Base-by-base conservation (phyloP, 495 filamentous ascomycete genomes). In the Neurospora sp. region DNA sequence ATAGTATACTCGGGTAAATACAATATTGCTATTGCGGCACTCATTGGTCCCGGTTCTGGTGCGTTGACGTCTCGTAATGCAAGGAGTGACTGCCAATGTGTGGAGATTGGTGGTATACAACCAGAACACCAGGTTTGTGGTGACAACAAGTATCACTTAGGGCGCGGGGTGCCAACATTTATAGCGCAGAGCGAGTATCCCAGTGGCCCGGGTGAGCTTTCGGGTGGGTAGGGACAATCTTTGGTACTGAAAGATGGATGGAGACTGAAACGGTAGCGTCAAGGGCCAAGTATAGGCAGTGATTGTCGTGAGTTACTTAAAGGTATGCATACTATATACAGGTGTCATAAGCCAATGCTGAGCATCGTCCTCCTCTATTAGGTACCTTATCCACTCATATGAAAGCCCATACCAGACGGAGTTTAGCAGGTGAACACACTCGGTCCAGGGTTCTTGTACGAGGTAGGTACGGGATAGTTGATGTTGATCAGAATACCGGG, bases 401-500 rank as follows among this genome's bases (percentile, higher is more conserved):
- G 66, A 13, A 82, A 72, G 73, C 77, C 40, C 76, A 80, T 81
- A 5, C 71, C 79, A 54, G 42, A 31, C n/a, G 24, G 40, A n/a
- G 1, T 39, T 71, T 74, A 82, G 77, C 80, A 82, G 9, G 34
- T 73, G 54, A 82, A 82, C 24, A 82, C 80, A 38, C 73, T 48
- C 8, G 83, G 83, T n/a, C 85, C 84, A 24, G 85, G 84, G 71
- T 84, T 84, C 43, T 76, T 82, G 77, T 86, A 86, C 42, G 78
- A 80, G 0, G 78, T 83, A 15, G 80, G 82, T 11, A 82, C 70
- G 19, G 83, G 83, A 34, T 72, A 84, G 79, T 85, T 82, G 75
- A 85, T 81, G 79, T 84, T 83, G 76, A 85, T 81, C 73, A 79
- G 74, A 40, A 85, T 81, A 59, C 83, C 83, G 5, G 82, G 83